Evolutionary conservation across 352 stramenopile species (phyloP), one percentile per base, ranked within the genome.

Genomic region (Pythium rishiriense): DNA sequence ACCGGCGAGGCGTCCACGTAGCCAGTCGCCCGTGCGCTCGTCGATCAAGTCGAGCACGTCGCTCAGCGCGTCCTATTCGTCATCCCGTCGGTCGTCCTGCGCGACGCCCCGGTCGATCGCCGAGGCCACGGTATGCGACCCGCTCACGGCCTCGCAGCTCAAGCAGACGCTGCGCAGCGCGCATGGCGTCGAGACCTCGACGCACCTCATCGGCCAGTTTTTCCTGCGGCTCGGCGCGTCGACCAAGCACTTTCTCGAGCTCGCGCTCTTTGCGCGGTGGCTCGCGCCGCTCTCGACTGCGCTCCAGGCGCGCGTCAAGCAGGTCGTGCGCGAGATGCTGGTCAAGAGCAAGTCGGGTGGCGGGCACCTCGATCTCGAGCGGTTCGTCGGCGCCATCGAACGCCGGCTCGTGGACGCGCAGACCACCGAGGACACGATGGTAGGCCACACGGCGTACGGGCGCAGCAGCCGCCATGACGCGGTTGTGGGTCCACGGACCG

Each of bases 201-300:
- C 55, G 0, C 69, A 85, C 14, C 66, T 86, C 1, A 52, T 86
- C 50, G 64, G 70, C 8, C 79, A 86, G 47, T 88, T 86, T 54
- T 88, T 86, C 52, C 41, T 76, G 19, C 69, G 83, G 24, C 74
- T 86, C 15, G 79, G 79, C 0, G 70, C 75, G 0, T 12, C 52
- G 0, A 83, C 74, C 8, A 75, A 78, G 41, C 48, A 81, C 35
- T 84, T 82, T 33, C 58, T 88, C 3, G 79, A 85, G 21, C 63
- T 86, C 0, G 24, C 64, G 15, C 41, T 60, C 17, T 88, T 86
- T 29, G 74, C 79, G 0, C 43, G 71, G 24, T 88, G 79, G 77
- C 54, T 65, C 21, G 60, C 70, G 25, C 75, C 79, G 12, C 47
- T 88, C 0, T 67, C 73, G 4, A 17, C 63, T 0, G 77, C 81